These are phyloP conservation scores for Xylaria hypoxylon DNA, from an alignment of 2,329 filamentous ascomycete species.

Conservation along the genomic window DNA sequence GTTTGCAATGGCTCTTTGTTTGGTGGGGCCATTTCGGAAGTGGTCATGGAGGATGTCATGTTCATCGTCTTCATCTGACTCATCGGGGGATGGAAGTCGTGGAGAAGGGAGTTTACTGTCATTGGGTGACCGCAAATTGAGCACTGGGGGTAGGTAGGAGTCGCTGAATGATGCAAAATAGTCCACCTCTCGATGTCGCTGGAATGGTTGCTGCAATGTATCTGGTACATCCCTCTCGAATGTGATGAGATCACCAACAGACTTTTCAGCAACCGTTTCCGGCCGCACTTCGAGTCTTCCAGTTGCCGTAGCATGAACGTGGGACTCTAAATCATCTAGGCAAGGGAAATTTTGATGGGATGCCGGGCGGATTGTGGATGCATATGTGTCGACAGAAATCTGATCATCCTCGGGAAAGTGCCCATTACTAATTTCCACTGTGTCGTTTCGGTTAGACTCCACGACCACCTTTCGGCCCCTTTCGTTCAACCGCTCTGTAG, in stretches of 20 bases:
- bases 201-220: constrained; percentile 34
- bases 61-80: constrained; percentile 40
- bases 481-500: constrained; percentile 11
- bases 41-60: constrained; percentile 29
- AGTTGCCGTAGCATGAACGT: constrained; percentile 20
- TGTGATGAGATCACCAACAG: constrained; percentile 36
- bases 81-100: constrained; percentile 41
- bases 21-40: constrained; percentile 7
- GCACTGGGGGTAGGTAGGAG: constrained; percentile 47
- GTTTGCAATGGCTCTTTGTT: not conserved
- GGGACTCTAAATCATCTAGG: not conserved
- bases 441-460: constrained; percentile 17
- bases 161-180: constrained; percentile 50
- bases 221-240: constrained; percentile 36
- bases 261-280: constrained; percentile 15
- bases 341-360: constrained; percentile 29
- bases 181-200: constrained; percentile 44
- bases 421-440: constrained; percentile 20
- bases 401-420: constrained; percentile 42
- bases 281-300: constrained; percentile 22
- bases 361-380: constrained; percentile 45
- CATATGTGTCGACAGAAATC: constrained; percentile 43
- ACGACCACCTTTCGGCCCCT: constrained; percentile 10
- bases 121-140: constrained; percentile 45
- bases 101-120: constrained; percentile 41